phyloP scores from a whole-genome alignment of 352 stramenopile species.

The Pythium apleroticum region DNA sequence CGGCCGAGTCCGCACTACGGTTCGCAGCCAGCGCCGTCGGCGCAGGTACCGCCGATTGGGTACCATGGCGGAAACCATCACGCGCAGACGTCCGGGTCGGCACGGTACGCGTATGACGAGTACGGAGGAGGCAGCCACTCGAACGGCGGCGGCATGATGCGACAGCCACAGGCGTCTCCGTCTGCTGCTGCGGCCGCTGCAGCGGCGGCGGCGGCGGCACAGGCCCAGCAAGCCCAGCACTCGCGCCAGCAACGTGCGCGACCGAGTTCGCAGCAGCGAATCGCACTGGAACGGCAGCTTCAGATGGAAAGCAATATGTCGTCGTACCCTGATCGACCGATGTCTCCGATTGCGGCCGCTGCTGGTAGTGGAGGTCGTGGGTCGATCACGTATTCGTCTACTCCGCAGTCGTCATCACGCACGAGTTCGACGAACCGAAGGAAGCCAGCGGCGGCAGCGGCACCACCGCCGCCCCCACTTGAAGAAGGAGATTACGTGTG shows the following conservation, averaged over 20 bases:
- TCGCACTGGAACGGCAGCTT: not conserved
- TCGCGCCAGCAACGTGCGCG: constrained; percentile 12
- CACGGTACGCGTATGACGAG: constrained; percentile 6
- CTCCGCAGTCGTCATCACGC: constrained; percentile 6
- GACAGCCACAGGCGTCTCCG: constrained; percentile 10
- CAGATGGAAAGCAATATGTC: constrained; percentile 10
- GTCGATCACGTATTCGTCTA: constrained; percentile 7
- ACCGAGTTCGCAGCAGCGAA: constrained; percentile 17
- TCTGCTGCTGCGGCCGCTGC: constrained; percentile 8
- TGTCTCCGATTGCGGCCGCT: constrained; percentile 9
- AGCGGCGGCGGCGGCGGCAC: constrained; percentile 7
- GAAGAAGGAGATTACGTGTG: constrained; percentile 75
- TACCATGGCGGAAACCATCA: constrained; percentile 4
- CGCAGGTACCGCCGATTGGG: constrained; percentile 5
- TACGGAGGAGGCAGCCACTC: constrained; percentile 11
- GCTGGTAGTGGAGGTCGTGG: constrained; percentile 6
- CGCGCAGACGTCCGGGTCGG: not conserved
- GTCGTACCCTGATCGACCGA: constrained; percentile 10
- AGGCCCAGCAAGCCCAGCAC: constrained; percentile 10
- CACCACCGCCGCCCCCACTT: constrained; percentile 20
- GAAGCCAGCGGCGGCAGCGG: not conserved
- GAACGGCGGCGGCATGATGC: constrained; percentile 9
- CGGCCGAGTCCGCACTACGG: constrained; percentile 16
- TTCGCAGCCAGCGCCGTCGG: constrained; percentile 1
- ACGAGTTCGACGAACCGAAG: constrained; percentile 6